phyloP scores from a whole-genome alignment of 2,329 filamentous ascomycete species.

The Incumbomyces delicatus region DNA sequence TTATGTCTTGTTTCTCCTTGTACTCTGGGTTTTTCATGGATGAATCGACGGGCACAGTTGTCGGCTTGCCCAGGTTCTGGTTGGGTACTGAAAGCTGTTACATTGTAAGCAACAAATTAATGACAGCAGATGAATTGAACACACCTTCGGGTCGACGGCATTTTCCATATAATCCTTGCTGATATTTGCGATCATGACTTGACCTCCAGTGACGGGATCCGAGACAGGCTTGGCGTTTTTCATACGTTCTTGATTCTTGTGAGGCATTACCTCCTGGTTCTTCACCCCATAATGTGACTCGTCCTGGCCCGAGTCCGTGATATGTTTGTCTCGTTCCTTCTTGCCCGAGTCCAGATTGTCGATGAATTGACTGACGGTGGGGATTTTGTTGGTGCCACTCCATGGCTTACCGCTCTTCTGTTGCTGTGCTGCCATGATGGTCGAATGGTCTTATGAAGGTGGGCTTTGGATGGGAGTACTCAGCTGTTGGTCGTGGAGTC shows the following conservation, averaged over 20 bases:
- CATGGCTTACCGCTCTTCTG: conserved; percentile 59
- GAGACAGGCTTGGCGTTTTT: conserved; percentile 55
- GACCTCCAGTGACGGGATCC: conserved; percentile 77
- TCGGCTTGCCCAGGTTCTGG: conserved; percentile 63
- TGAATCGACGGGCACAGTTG: conserved; percentile 59
- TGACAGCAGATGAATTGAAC: conserved; percentile 9
- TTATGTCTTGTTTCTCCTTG: conserved; percentile 75
- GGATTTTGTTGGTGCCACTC: conserved; percentile 72
- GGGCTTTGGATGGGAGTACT: no score
- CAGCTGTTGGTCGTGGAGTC: no score
- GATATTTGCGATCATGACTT: conserved; percentile 78
- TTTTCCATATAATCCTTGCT: conserved; percentile 59
- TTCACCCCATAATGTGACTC: conserved; percentile 31
- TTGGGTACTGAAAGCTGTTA: conserved; percentile 72
- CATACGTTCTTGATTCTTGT: conserved; percentile 37
- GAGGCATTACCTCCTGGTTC: conserved; percentile 31
- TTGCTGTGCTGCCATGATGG: conserved; percentile 25
- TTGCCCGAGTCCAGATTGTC: conserved; percentile 71
- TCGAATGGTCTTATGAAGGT: neutral
- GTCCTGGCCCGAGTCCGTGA: conserved; percentile 34
- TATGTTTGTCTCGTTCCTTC: conserved; percentile 58
- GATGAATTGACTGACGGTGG: conserved; percentile 78
- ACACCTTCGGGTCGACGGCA: conserved; percentile 61
- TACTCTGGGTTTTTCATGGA: conserved; percentile 70
- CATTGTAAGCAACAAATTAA: conserved; percentile 3